A percentile compares a stretch with the other conserved stretches of the same genome.
Evolutionary conservation across 345 rosid species (phyloP).

Genomic region (Populus deltoides): DNA sequence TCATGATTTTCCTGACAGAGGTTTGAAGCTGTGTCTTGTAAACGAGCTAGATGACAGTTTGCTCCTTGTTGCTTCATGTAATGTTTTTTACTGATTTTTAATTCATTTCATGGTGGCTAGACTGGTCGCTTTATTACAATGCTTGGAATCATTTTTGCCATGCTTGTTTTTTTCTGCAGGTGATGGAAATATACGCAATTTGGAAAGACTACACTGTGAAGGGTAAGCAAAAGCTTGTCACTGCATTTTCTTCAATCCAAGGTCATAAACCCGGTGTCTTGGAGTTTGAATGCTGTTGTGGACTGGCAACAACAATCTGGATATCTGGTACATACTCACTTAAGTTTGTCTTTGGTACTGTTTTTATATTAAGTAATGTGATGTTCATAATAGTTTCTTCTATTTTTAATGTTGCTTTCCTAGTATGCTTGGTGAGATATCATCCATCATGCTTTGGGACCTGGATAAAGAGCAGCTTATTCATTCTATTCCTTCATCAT

Average conservation of each 20-base stretch:
- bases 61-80: slow-evolving; percentile 95
- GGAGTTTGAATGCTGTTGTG: slow-evolving; percentile 81
- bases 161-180: slow-evolving; percentile 41
- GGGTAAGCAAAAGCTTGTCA: slow-evolving; percentile 85
- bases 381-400: slow-evolving; percentile 9
- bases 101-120: background rate
- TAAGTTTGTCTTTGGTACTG: background rate
- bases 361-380: slow-evolving; percentile 9
- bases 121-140: background rate
- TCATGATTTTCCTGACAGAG: slow-evolving; percentile 83
- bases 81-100: slow-evolving; percentile 19
- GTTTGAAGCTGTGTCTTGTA: slow-evolving; percentile 88
- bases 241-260: slow-evolving; percentile 93
- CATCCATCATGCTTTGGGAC: slow-evolving; percentile 86
- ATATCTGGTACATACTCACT: slow-evolving; percentile 59
- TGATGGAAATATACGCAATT: slow-evolving; percentile 89
- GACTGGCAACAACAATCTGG: slow-evolving; percentile 99
- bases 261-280: slow-evolving; percentile 88
- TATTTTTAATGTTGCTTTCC: slow-evolving; percentile 18
- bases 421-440: slow-evolving; percentile 91
- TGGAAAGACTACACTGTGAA: slow-evolving; percentile 81
- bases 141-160: slow-evolving; percentile 2
- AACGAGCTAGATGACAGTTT: slow-evolving; percentile 95
- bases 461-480: slow-evolving; percentile 84
- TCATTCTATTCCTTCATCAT: slow-evolving; percentile 60